A percentile compares a stretch with the other conserved stretches of the same genome.
Evolutionary conservation across 495 filamentous ascomycete species (phyloP).

Genomic region (Aspergillus funiculosus): DNA sequence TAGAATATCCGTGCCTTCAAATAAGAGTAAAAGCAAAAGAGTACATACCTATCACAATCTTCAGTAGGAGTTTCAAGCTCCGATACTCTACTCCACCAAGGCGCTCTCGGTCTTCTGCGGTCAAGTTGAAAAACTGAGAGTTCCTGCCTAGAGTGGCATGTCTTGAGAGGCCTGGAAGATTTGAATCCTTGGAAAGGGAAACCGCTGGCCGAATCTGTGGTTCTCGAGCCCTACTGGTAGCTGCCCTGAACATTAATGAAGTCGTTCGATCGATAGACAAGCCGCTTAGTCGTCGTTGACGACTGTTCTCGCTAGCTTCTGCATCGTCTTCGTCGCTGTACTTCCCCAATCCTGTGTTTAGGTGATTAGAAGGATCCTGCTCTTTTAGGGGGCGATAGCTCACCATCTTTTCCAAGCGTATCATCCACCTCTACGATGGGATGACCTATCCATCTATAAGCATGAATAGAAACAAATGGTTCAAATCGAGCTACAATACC

Average conservation of each 20-base stretch:
- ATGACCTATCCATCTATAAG: slow-evolving; percentile 12
- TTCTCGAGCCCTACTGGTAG: slow-evolving; percentile 3
- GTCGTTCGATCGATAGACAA: slow-evolving; percentile 9
- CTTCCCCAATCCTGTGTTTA: too few species aligned
- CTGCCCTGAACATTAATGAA: slow-evolving; percentile 11
- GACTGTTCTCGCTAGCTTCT: background rate
- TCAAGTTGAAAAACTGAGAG: slow-evolving; percentile 67
- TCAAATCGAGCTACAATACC: slow-evolving; percentile 13
- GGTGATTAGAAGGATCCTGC: too few species aligned
- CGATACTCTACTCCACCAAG: slow-evolving; percentile 62
- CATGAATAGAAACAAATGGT: background rate
- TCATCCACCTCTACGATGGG: slow-evolving; percentile 20
- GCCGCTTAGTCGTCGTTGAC: slow-evolving; percentile 2
- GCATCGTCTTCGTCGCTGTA: slow-evolving; percentile 6
- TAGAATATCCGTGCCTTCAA: background rate
- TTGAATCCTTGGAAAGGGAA: slow-evolving; percentile 17
- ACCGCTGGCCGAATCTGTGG: slow-evolving; percentile 10
- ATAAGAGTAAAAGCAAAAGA: background rate
- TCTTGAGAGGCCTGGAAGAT: slow-evolving; percentile 25
- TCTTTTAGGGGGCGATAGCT: background rate
- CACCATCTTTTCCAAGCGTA: slow-evolving; percentile 14
- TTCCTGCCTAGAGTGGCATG: slow-evolving; percentile 67
- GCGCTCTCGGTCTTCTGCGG: slow-evolving; percentile 52
- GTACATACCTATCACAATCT: slow-evolving; percentile 43
- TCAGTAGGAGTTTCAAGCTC: slow-evolving; percentile 49